Conservation (phyloP, 257 asterid genomes). For the Nicotiana paniculata region DNA sequence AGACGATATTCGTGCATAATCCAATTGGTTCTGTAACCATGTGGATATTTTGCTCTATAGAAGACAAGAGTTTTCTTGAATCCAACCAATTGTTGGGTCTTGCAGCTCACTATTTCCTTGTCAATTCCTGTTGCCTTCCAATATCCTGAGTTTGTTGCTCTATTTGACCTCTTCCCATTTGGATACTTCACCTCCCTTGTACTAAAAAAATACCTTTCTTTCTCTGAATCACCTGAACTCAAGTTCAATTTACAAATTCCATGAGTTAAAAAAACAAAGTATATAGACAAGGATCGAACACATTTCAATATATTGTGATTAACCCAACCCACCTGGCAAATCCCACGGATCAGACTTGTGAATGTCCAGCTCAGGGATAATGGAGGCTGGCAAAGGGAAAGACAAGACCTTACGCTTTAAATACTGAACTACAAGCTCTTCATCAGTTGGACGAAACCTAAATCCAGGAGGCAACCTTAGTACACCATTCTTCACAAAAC, state of each 20-base stretch:
- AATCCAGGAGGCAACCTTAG: slow-evolving; percentile 86
- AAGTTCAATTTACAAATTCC: too few relatives aligned
- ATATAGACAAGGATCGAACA: too few relatives aligned
- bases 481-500: slow-evolving; percentile 49
- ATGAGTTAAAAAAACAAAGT: too few relatives aligned
- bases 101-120: slow-evolving; percentile 21
- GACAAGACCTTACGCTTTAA: slow-evolving; percentile 71
- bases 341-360: slow-evolving; percentile 97
- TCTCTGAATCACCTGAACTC: slow-evolving; percentile 31
- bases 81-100: slow-evolving; percentile 18
- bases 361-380: slow-evolving; percentile 70
- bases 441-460: slow-evolving; percentile 88
- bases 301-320: too few relatives aligned
- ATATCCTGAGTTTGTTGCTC: slow-evolving; percentile 39
- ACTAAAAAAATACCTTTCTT: slow-evolving; percentile 42
- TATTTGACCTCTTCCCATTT: slow-evolving; percentile 35
- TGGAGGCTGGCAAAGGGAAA: slow-evolving; percentile 70
- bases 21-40: slow-evolving; percentile 39
- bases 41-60: slow-evolving; percentile 34
- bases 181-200: slow-evolving; percentile 40
- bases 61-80: slow-evolving; percentile 44
- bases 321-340: slow-evolving; percentile 60
- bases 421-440: slow-evolving; percentile 84
- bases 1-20: slow-evolving; percentile 48
- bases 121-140: slow-evolving; percentile 50